Conservation (phyloP, 2,329 filamentous ascomycete species). For the Sclerotinia glacialis region DNA sequence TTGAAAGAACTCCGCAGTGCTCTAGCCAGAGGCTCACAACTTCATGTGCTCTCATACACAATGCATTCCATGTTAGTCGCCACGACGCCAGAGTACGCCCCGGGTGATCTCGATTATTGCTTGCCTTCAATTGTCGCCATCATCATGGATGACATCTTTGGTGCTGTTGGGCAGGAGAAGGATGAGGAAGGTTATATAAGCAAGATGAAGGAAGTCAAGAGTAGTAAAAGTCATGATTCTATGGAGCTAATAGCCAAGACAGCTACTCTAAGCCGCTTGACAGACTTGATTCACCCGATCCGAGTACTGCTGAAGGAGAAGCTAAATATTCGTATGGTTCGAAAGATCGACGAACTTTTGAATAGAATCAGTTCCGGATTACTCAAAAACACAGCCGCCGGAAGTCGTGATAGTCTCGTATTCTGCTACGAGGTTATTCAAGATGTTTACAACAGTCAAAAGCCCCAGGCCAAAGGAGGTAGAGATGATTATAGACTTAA, state of each 20-base stretch:
- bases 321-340: constrained; percentile 76
- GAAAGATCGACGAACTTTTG: constrained; percentile 87
- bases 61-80: constrained; percentile 86
- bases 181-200: constrained; percentile 93
- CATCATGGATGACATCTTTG: constrained; percentile 97
- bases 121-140: constrained; percentile 73
- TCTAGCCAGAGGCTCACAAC: constrained; percentile 80
- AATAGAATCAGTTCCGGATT: constrained; percentile 80
- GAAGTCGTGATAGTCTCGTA: constrained; percentile 77
- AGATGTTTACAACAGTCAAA: constrained; percentile 70
- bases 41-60: constrained; percentile 93
- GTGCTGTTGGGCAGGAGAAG: constrained; percentile 88
- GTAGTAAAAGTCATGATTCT: constrained; percentile 95
- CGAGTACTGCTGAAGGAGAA: constrained; percentile 78
- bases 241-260: constrained; percentile 89
- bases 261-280: constrained; percentile 70
- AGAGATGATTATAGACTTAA: constrained; percentile 61
- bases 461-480: constrained; percentile 46
- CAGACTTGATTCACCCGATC: constrained; percentile 73
- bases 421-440: constrained; percentile 96
- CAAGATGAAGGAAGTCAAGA: constrained; percentile 97
- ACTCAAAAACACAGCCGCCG: constrained; percentile 74
- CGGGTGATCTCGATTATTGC: constrained; percentile 89
- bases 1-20: constrained; percentile 84
- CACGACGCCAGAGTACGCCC: constrained; percentile 66